Evolutionary conservation across 441 rosid genomes (phyloP).

Genomic region (Isatis lusitanica): DNA sequence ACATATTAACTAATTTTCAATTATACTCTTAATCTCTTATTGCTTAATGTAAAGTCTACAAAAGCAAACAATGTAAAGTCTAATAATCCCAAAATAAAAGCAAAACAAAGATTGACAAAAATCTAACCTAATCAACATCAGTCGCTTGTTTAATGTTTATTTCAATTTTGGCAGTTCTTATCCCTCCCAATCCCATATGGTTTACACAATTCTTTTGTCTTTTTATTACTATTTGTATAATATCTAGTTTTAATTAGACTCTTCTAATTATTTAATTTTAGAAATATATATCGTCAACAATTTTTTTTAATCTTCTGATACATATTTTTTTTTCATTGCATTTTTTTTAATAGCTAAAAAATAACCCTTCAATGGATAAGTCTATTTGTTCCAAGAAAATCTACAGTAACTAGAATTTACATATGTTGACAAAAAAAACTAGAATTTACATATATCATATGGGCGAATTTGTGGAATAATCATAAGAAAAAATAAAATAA

Average conservation of each 20-base stretch:
- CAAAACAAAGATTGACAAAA: conserved; percentile 30
- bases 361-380: too few species aligned
- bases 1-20: background rate
- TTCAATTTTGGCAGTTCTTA: conserved; percentile 19
- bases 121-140: conserved; percentile 36
- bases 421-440: too few species aligned
- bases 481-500: too few species aligned
- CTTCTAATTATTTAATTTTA: background rate
- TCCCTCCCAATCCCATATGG: conserved; percentile 12
- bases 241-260: background rate
- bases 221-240: conserved; percentile 1
- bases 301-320: too few species aligned
- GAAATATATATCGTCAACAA: background rate
- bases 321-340: background rate
- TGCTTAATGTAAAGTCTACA: conserved; percentile 1
- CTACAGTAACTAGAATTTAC: too few species aligned
- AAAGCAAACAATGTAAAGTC: conserved; percentile 1
- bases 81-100: conserved; percentile 14
- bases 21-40: background rate
- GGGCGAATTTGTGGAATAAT: too few species aligned
- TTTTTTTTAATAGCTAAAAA: too few species aligned
- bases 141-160: conserved; percentile 24
- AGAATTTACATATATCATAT: too few species aligned
- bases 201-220: conserved; percentile 1
- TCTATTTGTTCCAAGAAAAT: too few species aligned